Evolutionary conservation across 768 basidiomycete genomes (phyloP).

Genomic region (Boletus speciosus): DNA sequence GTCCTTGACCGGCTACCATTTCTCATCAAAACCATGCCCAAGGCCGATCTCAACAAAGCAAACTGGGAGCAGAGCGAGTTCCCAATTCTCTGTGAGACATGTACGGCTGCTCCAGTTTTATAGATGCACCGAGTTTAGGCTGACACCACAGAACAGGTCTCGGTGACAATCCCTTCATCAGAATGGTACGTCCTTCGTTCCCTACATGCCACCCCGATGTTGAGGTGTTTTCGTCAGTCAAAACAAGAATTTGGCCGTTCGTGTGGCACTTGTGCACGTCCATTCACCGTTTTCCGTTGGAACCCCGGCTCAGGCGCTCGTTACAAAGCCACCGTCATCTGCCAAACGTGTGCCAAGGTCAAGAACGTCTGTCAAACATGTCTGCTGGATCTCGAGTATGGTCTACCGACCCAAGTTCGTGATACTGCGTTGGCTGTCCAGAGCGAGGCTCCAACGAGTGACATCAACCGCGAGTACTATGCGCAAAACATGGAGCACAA

Average conservation of each 20-base stretch:
- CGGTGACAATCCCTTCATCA: constrained; percentile 86
- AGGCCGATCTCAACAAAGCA: constrained; percentile 92
- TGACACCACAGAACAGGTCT: constrained; percentile 50
- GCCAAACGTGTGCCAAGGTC: constrained; percentile 95
- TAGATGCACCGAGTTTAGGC: neutral
- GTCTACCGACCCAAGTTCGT: constrained; percentile 92
- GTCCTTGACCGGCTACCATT: neutral
- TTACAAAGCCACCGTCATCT: constrained; percentile 95
- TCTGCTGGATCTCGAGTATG: constrained; percentile 93
- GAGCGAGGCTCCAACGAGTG: constrained; percentile 90
- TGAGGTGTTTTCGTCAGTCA: constrained; percentile 65
- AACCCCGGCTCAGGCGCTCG: constrained; percentile 92
- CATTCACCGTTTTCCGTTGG: constrained; percentile 98
- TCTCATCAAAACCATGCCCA: constrained; percentile 49
- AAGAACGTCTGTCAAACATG: constrained; percentile 98
- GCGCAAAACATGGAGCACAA: constrained; percentile 89
- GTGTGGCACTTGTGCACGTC: constrained; percentile 96
- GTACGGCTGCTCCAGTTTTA: constrained; percentile 40
- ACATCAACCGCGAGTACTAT: constrained; percentile 94
- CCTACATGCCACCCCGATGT: neutral
- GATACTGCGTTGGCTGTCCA: constrained; percentile 88
- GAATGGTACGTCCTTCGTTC: constrained; percentile 64
- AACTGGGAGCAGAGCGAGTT: constrained; percentile 94
- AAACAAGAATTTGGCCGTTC: constrained; percentile 96
- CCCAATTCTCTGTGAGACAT: constrained; percentile 91